Evolutionary conservation across 1,284 basidiomycete species (phyloP).

Genomic region (Malassezia vespertilionis): DNA sequence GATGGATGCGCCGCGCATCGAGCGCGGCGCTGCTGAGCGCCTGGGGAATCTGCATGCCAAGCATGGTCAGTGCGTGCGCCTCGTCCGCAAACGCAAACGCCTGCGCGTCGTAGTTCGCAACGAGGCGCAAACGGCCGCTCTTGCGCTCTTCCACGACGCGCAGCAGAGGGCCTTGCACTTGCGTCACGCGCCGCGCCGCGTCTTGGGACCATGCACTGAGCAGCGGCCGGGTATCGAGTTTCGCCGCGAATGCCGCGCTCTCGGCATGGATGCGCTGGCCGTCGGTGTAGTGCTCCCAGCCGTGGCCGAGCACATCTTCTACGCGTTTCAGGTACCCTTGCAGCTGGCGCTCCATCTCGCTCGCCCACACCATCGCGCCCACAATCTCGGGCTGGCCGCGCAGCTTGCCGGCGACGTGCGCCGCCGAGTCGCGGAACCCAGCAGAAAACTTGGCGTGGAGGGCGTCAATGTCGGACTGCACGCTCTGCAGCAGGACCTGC

Average conservation of each 20-base stretch:
- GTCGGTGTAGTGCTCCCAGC: slow-evolving; percentile 98
- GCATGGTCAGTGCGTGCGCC: slow-evolving; percentile 86
- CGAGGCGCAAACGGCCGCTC: slow-evolving; percentile 59
- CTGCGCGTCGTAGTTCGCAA: slow-evolving; percentile 93
- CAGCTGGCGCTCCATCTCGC: slow-evolving; percentile 92
- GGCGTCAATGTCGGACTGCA: slow-evolving; percentile 92
- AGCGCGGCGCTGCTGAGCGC: slow-evolving; percentile 90
- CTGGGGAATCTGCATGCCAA: slow-evolving; percentile 88
- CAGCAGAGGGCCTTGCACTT: slow-evolving; percentile 86
- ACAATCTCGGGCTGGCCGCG: slow-evolving; percentile 93
- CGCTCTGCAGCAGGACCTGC: slow-evolving; percentile 57
- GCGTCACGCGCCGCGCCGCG: slow-evolving; percentile 75
- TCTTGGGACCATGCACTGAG: slow-evolving; percentile 95
- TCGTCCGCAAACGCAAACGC: slow-evolving; percentile 98
- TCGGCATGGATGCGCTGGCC: slow-evolving; percentile 92
- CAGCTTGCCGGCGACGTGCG: slow-evolving; percentile 95
- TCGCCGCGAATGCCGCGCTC: slow-evolving; percentile 79
- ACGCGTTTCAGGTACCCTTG: slow-evolving; percentile 98
- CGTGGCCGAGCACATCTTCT: slow-evolving; percentile 92
- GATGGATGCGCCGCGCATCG: slow-evolving; percentile 93
- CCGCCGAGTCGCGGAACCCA: slow-evolving; percentile 86
- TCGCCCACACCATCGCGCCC: slow-evolving; percentile 94
- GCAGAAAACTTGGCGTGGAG: slow-evolving; percentile 74
- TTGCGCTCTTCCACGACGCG: slow-evolving; percentile 63
- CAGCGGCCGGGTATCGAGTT: slow-evolving; percentile 83